Conservation (phyloP, 176 grass and related monocot species). For the Guadua angustifolia region DNA sequence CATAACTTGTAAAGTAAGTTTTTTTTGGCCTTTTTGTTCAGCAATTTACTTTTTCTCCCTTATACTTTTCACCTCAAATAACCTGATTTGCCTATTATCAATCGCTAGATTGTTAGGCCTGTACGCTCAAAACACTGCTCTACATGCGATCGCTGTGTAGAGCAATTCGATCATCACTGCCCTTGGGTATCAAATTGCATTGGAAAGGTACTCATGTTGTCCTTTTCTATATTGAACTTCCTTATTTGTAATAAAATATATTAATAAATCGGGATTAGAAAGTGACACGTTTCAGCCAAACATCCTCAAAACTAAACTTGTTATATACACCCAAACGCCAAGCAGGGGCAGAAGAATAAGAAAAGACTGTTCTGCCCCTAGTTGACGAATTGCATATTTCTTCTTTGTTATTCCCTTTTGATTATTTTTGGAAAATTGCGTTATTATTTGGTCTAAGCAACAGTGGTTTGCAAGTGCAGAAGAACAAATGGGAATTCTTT, state of each 20-base stretch:
- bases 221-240: constrained; percentile 9
- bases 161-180: constrained; percentile 98
- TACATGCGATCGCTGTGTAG: constrained; percentile 91
- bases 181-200: constrained; percentile 99
- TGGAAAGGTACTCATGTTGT: constrained; percentile 66
- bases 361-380: constrained; percentile 25
- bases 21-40: constrained; percentile 33
- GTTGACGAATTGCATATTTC: neutral
- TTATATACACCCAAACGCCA: constrained; percentile 2
- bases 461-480: constrained; percentile 62
- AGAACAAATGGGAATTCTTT: constrained; percentile 98
- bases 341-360: constrained; percentile 16
- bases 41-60: neutral
- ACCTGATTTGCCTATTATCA: constrained; percentile 47
- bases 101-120: constrained; percentile 84
- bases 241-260: constrained; percentile 26
- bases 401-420: constrained; percentile 8
- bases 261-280: constrained; percentile 7
- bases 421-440: constrained; percentile 17
- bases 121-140: constrained; percentile 96
- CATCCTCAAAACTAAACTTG: constrained; percentile 22
- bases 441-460: constrained; percentile 30
- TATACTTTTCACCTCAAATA: constrained; percentile 19
- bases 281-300: neutral
- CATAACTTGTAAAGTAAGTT: constrained; percentile 90